Evolutionary conservation across 2,329 filamentous ascomycete genomes (phyloP).

Genomic region (Monilinia fructicola): DNA sequence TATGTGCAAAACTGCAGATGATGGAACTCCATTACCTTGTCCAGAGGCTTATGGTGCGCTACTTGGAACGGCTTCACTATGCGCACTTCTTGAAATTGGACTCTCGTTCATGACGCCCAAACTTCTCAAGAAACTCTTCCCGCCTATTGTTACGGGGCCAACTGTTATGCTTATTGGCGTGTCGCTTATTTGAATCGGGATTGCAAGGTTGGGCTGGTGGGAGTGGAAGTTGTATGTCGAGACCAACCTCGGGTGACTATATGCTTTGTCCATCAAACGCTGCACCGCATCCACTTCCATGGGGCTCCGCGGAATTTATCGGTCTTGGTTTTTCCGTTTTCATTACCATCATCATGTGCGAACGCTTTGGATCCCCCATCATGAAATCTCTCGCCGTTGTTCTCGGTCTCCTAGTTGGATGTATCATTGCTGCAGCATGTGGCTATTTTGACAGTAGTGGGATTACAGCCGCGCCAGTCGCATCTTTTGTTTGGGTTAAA

Average conservation of each 20-base stretch:
- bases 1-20: slow-evolving; percentile 30
- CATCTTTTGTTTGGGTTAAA: slow-evolving; percentile 75
- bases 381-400: slow-evolving; percentile 59
- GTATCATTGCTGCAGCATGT: slow-evolving; percentile 73
- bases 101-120: slow-evolving; percentile 73
- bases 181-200: slow-evolving; percentile 68
- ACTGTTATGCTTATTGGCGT: slow-evolving; percentile 74
- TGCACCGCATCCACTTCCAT: slow-evolving; percentile 70
- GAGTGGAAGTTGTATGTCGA: slow-evolving; percentile 56
- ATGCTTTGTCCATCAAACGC: slow-evolving; percentile 66
- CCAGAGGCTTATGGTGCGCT: slow-evolving; percentile 75
- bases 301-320: slow-evolving; percentile 77
- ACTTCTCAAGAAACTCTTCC: slow-evolving; percentile 70
- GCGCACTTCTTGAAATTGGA: slow-evolving; percentile 67
- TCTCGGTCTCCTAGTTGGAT: slow-evolving; percentile 53
- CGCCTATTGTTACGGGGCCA: slow-evolving; percentile 74
- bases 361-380: slow-evolving; percentile 77
- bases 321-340: slow-evolving; percentile 81
- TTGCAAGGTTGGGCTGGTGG: slow-evolving; percentile 80
- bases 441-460: slow-evolving; percentile 76
- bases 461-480: slow-evolving; percentile 69
- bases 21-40: slow-evolving; percentile 71
- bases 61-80: slow-evolving; percentile 66
- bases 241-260: slow-evolving; percentile 50
- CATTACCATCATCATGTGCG: slow-evolving; percentile 74